phyloP scores from a whole-genome alignment of 306 rosid species.

The Hippophae tibetana region DNA sequence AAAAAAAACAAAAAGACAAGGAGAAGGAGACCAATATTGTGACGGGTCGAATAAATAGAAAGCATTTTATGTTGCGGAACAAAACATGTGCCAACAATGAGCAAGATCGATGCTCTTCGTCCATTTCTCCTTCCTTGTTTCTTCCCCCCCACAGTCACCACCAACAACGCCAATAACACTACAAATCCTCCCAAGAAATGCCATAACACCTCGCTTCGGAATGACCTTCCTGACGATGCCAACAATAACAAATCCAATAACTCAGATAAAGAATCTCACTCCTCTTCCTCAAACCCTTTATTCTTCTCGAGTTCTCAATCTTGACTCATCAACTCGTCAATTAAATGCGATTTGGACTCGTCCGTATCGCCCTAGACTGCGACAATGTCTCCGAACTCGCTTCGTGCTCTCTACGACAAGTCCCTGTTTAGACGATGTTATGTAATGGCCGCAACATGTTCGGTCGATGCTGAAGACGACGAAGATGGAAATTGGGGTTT shows the following conservation, averaged over 20 bases:
- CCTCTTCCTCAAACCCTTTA: constrained; percentile 46
- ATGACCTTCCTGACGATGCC: constrained; percentile 18
- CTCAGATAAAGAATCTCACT: constrained; percentile 26
- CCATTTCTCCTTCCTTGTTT: constrained; percentile 76
- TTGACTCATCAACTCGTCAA: constrained; percentile 61
- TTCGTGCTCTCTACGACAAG: constrained; percentile 49
- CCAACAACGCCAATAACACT: constrained; percentile 2
- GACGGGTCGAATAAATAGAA: too few species aligned
- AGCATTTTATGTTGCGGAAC: too few species aligned
- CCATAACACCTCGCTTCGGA: constrained; percentile 50
- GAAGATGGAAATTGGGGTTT: constrained; percentile 75
- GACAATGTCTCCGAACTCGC: constrained; percentile 23
- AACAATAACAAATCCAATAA: not conserved
- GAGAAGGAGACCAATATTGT: too few species aligned
- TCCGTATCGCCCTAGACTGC: constrained; percentile 74
- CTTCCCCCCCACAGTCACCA: constrained; percentile 27
- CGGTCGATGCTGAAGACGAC: constrained; percentile 52
- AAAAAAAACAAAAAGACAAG: too few species aligned
- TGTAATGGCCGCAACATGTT: constrained; percentile 56
- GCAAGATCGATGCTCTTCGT: constrained; percentile 71
- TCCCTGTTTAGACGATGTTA: constrained; percentile 59
- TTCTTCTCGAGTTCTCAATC: constrained; percentile 71
- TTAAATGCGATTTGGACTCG: constrained; percentile 73
- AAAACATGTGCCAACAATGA: constrained; percentile 21
- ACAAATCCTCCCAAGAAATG: constrained; percentile 44